Conservation (phyloP, 257 asterid species). For the Rauvolfia tetraphylla region DNA sequence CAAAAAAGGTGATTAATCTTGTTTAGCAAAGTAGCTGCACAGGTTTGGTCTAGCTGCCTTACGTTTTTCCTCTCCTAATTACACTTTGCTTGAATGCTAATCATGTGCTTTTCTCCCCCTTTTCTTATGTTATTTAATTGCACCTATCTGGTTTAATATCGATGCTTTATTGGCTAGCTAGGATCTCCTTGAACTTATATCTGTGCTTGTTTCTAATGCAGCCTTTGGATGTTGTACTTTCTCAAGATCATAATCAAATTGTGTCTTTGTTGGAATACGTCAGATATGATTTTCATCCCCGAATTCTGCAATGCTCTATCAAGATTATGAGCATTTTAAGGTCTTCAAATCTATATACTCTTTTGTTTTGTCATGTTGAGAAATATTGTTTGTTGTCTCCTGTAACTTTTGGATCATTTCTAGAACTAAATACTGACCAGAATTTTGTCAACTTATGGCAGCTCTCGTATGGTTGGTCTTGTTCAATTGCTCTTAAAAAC, state of each 20-base stretch:
- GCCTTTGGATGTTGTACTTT: constrained; percentile 93
- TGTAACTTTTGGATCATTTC: constrained; percentile 19
- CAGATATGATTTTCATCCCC: constrained; percentile 84
- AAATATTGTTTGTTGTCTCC: constrained; percentile 2
- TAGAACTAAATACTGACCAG: constrained; percentile 2
- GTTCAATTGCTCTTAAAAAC: constrained; percentile 77
- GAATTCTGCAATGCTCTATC: constrained; percentile 81
- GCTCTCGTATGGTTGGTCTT: constrained; percentile 91
- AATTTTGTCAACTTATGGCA: constrained; percentile 34
- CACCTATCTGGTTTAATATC: constrained; percentile 1
- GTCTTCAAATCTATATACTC: constrained; percentile 26
- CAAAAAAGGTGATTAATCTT: too few species aligned
- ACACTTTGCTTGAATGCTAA: neutral
- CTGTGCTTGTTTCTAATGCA: constrained; percentile 38
- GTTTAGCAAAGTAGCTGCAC: neutral
- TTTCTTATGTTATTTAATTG: neutral
- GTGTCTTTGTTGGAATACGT: constrained; percentile 77
- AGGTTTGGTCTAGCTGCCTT: neutral
- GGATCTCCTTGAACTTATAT: neutral
- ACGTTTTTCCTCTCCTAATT: neutral
- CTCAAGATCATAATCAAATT: constrained; percentile 87
- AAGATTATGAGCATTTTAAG: constrained; percentile 82
- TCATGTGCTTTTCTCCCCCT: neutral
- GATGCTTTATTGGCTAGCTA: neutral
- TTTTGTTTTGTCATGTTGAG: neutral